These are phyloP conservation scores for Alternaria conjuncta DNA, from an alignment of 2,329 filamentous ascomycete genomes.

Conservation along the genomic window DNA sequence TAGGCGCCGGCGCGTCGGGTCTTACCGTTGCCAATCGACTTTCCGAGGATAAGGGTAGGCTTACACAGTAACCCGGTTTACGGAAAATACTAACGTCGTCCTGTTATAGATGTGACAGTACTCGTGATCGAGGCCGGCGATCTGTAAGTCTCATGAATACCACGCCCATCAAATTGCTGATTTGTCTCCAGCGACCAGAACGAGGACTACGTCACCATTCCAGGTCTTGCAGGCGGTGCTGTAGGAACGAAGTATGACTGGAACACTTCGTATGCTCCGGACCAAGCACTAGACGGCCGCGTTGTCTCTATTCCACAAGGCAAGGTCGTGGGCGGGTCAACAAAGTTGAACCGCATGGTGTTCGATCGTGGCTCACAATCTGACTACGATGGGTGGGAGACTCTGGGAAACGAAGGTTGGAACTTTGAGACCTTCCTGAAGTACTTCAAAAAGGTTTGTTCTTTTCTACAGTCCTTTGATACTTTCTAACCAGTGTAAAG, in stretches of 20 bases:
- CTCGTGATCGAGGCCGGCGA: slow-evolving; percentile 33
- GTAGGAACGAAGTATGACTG: slow-evolving; percentile 35
- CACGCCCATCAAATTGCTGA: slow-evolving; percentile 4
- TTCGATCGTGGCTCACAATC: slow-evolving; percentile 36
- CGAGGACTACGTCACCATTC: slow-evolving; percentile 31
- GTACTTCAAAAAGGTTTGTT: slow-evolving; percentile 31
- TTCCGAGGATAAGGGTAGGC: slow-evolving; percentile 27
- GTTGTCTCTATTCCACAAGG: slow-evolving; percentile 21
- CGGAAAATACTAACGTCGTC: background rate
- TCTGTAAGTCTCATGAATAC: slow-evolving; percentile 16
- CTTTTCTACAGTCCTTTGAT: background rate
- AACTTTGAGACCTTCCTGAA: slow-evolving; percentile 35
- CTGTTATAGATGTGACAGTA: slow-evolving; percentile 20
- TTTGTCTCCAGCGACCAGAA: slow-evolving; percentile 20
- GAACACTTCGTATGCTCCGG: slow-evolving; percentile 27
- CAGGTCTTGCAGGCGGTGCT: slow-evolving; percentile 31
- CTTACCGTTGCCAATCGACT: slow-evolving; percentile 39
- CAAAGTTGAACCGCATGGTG: slow-evolving; percentile 50
- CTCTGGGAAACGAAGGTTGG: slow-evolving; percentile 35
- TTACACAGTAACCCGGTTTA: background rate
- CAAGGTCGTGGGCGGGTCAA: slow-evolving; percentile 32
- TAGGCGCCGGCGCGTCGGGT: slow-evolving; percentile 35
- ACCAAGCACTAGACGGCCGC: slow-evolving; percentile 18
- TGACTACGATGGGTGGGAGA: slow-evolving; percentile 42
- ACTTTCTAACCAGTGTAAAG: slow-evolving; percentile 14